Evolutionary conservation across 108 stramenopile genomes (phyloP).

Genomic region (Cyclotella sp.): DNA sequence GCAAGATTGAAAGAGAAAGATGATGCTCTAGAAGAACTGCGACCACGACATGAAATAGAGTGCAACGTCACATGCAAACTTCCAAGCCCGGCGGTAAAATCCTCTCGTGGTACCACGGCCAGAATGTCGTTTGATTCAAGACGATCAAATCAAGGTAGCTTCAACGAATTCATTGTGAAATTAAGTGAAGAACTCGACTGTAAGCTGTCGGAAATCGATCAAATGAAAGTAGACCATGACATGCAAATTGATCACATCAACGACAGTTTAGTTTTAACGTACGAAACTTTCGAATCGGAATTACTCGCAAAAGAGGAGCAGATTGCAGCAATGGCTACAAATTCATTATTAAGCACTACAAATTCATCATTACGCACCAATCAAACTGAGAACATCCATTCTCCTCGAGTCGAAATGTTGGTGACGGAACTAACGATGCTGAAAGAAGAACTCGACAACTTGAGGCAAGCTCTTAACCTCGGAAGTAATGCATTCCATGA

Average conservation of each 20-base stretch:
- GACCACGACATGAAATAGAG: background rate
- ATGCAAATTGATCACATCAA: slow-evolving; percentile 3
- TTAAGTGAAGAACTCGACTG: slow-evolving; percentile 17
- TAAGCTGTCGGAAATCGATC: slow-evolving; percentile 17
- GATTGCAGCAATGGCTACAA: background rate
- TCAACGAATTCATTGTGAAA: background rate
- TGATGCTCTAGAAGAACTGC: background rate
- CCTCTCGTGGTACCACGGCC: background rate
- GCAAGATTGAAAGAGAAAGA: slow-evolving; percentile 9
- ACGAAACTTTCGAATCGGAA: slow-evolving; percentile 12
- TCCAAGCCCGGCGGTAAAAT: background rate
- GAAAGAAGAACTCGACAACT: slow-evolving; percentile 1
- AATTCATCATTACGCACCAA: background rate
- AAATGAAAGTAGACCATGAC: slow-evolving; percentile 9
- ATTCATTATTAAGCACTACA: background rate
- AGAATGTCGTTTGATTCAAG: background rate
- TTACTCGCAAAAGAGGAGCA: slow-evolving; percentile 12
- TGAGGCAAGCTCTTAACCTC: background rate
- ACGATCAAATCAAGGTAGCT: background rate
- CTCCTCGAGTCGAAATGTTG: slow-evolving; percentile 4
- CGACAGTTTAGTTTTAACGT: too few species aligned
- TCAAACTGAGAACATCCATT: background rate
- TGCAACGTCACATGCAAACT: background rate
- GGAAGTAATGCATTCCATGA: background rate
- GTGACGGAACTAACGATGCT: background rate